Conservation (phyloP, 1,284 basidiomycete genomes). For the Papiliotrema terrestris region DNA sequence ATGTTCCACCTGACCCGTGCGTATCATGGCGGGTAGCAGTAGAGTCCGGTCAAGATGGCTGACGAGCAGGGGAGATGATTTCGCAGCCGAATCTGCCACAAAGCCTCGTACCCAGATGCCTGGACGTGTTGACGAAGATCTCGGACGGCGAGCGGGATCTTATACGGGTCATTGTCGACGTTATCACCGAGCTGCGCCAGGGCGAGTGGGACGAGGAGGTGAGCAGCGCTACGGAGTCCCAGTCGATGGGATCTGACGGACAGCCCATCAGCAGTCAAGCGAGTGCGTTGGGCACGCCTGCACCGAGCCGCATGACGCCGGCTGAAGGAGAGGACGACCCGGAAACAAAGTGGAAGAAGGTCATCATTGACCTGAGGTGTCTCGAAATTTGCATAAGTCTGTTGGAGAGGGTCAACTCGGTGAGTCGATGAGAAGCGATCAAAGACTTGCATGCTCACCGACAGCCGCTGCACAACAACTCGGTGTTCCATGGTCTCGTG, state of each 20-base stretch:
- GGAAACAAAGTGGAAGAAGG: constrained; percentile 49
- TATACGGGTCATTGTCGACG: constrained; percentile 89
- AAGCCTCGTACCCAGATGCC: constrained; percentile 69
- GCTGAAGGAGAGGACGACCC: constrained; percentile 25
- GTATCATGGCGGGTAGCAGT: too few relatives aligned
- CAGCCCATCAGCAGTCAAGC: constrained; percentile 16
- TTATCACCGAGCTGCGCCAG: constrained; percentile 74
- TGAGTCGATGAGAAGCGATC: constrained; percentile 49
- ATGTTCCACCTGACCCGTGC: constrained; percentile 81
- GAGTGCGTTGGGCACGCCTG: constrained; percentile 16
- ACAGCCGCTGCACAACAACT: constrained; percentile 87
- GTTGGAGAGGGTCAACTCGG: constrained; percentile 85
- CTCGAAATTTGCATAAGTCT: constrained; percentile 85
- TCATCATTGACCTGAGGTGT: constrained; percentile 75
- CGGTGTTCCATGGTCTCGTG: constrained; percentile 84
- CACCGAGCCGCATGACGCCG: constrained; percentile 12
- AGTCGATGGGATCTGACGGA: neutral
- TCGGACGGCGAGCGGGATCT: constrained; percentile 83
- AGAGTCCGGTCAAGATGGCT: constrained; percentile 42
- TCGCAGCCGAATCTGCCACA: constrained; percentile 76
- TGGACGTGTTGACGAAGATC: constrained; percentile 83
- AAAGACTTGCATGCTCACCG: neutral
- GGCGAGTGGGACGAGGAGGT: constrained; percentile 52
- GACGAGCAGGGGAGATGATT: constrained; percentile 70
- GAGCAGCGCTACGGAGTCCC: neutral